Percentiles rank a stretch among this genome's conserved stretches.
phyloP scores from a whole-genome alignment of 768 basidiomycete species.

The Calvatia gigantea region DNA sequence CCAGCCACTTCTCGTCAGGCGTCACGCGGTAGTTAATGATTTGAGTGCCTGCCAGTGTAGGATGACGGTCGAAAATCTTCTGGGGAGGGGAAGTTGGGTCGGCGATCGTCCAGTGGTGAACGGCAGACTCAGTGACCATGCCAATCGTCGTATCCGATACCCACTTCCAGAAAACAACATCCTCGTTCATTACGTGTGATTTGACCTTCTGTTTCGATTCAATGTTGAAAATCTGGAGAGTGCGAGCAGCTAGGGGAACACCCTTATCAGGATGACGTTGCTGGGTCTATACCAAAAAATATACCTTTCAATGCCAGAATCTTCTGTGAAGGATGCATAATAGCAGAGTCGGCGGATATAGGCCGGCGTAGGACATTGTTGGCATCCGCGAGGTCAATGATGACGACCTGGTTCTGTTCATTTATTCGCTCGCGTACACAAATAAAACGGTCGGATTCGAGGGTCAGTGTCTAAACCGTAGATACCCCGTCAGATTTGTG shows the following conservation, averaged over 20 bases:
- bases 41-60: constrained; percentile 89
- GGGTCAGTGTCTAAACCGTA: constrained; percentile 70
- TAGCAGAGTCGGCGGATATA: constrained; percentile 97
- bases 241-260: constrained; percentile 69
- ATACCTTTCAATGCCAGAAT: constrained; percentile 92
- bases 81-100: constrained; percentile 77
- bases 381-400: constrained; percentile 95
- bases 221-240: constrained; percentile 97
- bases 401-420: constrained; percentile 97
- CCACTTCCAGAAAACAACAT: constrained; percentile 99
- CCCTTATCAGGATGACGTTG: not conserved
- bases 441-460: constrained; percentile 98
- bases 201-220: constrained; percentile 98
- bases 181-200: constrained; percentile 89
- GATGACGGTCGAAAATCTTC: constrained; percentile 96
- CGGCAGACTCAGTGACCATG: constrained; percentile 91
- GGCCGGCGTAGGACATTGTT: constrained; percentile 96
- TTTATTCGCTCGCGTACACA: constrained; percentile 95
- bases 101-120: constrained; percentile 85
- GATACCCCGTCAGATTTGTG: not conserved
- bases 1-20: constrained; percentile 94
- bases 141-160: constrained; percentile 88
- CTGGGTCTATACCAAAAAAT: constrained; percentile 16
- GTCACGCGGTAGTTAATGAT: constrained; percentile 98
- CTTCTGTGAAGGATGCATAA: constrained; percentile 97